Evolutionary conservation across 2,329 filamentous ascomycete genomes (phyloP), one percentile per base, ranked within the genome.

Genomic region (Teratosphaeria nubilosa): DNA sequence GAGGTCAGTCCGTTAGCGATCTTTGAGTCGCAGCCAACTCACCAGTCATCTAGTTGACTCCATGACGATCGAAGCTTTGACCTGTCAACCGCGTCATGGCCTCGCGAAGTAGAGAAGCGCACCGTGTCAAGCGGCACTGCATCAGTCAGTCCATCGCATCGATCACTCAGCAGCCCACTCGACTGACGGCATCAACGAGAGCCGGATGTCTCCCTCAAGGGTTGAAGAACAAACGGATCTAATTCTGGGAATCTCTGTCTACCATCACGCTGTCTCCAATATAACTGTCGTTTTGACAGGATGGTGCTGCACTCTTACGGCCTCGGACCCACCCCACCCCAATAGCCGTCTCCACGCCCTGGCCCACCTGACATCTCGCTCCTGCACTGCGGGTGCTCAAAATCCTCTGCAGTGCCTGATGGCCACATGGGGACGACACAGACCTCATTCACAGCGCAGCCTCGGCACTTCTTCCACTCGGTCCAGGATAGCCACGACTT

Each of bases 391-490:
- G 81, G 81, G 50, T 72, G 66, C 32, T 74, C 76, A 63, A 84
- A 81, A 65, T 86, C 83, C 27, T 82, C 75, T 0, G 72, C 65
- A 0, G 71, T 74, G 0, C 84, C 84, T 67, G 78, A 74, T 0
- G 84, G 84, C 83, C 83, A 87, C 65, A 86, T 84, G 1, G 83
- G 82, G n/a, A 86, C 74, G 52, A 82, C 77, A 60, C 83, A 83
- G 2, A 84, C 69, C 68, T 86, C 78, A 51, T 81, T 76, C 7
- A 75, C 73, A 0, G 64, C 69, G 65, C 85, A 87, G 0, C 75
- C 74, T 6, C 74, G 72, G 55, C 82, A 82, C 54, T 78, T 75
- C 63, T 82, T 84, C 82, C 82, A 86, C 0, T 71, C 76, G 3
- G 81, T 77, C 85, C 85, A 87, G 6, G 75, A 74, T 2, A 87